Conservation (phyloP, 2,329 filamentous ascomycete genomes). For the Ophiostoma sp. region DNA sequence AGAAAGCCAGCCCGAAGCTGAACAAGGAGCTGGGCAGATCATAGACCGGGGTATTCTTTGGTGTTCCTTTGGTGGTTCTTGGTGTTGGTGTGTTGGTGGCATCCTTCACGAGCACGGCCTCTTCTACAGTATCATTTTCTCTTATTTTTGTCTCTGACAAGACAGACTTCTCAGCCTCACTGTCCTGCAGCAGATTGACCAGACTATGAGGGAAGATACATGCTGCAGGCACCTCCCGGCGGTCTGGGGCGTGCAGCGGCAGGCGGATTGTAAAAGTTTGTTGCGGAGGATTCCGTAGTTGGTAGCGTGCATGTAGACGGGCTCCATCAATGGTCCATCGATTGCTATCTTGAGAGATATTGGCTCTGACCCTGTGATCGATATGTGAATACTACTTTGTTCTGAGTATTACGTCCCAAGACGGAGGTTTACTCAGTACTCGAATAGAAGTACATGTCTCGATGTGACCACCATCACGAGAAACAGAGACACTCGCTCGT, state of each 20-base stretch:
- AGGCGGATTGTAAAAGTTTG: background rate
- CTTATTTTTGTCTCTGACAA: conserved; percentile 4
- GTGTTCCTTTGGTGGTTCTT: too few species aligned
- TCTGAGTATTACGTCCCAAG: background rate
- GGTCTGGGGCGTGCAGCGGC: background rate
- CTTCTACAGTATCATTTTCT: background rate
- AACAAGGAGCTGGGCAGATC: background rate
- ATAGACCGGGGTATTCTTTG: background rate
- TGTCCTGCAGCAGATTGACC: background rate
- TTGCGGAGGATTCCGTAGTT: background rate
- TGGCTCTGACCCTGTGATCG: background rate
- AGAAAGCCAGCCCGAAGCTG: background rate
- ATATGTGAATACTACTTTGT: background rate
- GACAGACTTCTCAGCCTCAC: conserved; percentile 11
- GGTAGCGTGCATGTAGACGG: background rate
- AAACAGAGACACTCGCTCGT: background rate
- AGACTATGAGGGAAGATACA: background rate
- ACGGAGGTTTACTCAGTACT: background rate
- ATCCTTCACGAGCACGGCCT: background rate
- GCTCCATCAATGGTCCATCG: background rate
- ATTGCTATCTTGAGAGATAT: background rate
- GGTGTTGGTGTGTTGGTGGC: background rate
- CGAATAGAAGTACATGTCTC: background rate
- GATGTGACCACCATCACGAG: background rate
- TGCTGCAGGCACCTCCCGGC: background rate